Evolutionary conservation across 2,329 filamentous ascomycete genomes (phyloP).

Genomic region (Ophiostoma himal-ulmi): DNA sequence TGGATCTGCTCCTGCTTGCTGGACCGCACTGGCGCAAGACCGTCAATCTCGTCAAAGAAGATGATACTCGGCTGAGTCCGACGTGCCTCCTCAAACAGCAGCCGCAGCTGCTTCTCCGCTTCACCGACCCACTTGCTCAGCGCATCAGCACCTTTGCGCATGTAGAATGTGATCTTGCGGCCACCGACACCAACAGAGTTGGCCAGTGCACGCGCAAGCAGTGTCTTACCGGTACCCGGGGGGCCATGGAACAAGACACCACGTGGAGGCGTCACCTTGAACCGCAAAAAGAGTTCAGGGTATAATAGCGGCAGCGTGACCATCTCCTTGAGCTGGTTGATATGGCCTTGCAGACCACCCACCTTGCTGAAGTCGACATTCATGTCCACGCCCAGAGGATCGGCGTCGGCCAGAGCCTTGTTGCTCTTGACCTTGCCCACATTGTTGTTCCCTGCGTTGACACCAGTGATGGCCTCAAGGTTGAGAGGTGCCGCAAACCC

Average conservation of each 20-base stretch:
- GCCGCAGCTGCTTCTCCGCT: slow-evolving; percentile 85
- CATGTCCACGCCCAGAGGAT: slow-evolving; percentile 87
- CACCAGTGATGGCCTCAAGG: slow-evolving; percentile 37
- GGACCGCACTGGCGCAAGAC: slow-evolving; percentile 87
- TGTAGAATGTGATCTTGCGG: slow-evolving; percentile 96
- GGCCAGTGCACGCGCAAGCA: slow-evolving; percentile 88
- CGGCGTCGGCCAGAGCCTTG: slow-evolving; percentile 85
- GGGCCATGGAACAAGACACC: slow-evolving; percentile 96
- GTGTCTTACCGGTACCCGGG: slow-evolving; percentile 93
- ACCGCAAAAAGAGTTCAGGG: slow-evolving; percentile 84
- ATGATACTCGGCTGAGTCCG: slow-evolving; percentile 98
- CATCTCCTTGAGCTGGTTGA: slow-evolving; percentile 98
- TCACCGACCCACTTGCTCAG: slow-evolving; percentile 99
- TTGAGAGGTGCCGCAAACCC: slow-evolving; percentile 32
- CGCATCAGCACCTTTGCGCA: slow-evolving; percentile 97
- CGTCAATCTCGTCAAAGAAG: slow-evolving; percentile 99
- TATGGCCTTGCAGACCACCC: slow-evolving; percentile 85
- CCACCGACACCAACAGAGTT: slow-evolving; percentile 85
- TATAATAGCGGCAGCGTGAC: slow-evolving; percentile 90
- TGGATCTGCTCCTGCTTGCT: slow-evolving; percentile 99
- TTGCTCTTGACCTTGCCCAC: slow-evolving; percentile 91
- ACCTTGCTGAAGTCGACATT: slow-evolving; percentile 93
- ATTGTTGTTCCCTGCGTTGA: slow-evolving; percentile 58
- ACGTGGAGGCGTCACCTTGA: slow-evolving; percentile 88
- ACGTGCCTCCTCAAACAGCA: slow-evolving; percentile 91